These are phyloP conservation scores for Rhodotorula taiwanensis DNA, from an alignment of 768 basidiomycete genomes.

Conservation along the genomic window DNA sequence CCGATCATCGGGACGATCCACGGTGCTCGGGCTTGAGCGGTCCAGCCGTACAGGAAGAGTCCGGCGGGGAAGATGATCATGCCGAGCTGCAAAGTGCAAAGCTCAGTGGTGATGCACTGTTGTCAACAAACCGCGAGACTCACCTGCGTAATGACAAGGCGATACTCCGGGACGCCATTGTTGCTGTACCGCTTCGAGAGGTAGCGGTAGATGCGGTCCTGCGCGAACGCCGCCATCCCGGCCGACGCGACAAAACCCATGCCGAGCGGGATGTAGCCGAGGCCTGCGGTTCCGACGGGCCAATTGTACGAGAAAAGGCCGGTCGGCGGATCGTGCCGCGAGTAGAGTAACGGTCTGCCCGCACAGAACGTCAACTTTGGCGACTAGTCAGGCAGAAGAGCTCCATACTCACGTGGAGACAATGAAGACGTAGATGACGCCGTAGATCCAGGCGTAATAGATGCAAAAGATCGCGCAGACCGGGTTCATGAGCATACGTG, in stretches of 20 bases:
- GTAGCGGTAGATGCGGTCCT: slow-evolving; percentile 3
- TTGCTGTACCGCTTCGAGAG: neutral
- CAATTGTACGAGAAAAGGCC: slow-evolving; percentile 5
- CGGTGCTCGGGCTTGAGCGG: neutral
- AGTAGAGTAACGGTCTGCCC: slow-evolving; percentile 7
- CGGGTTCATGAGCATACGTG: slow-evolving; percentile 12
- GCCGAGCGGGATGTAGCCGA: slow-evolving; percentile 11
- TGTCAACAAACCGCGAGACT: no score
- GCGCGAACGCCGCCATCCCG: neutral
- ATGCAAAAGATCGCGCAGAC: slow-evolving; percentile 8
- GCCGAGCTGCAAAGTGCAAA: neutral
- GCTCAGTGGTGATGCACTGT: neutral
- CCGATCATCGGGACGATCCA: slow-evolving; percentile 9
- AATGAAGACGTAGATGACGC: slow-evolving; percentile 17
- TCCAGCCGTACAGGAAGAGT: slow-evolving; percentile 11
- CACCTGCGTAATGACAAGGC: slow-evolving; percentile 14
- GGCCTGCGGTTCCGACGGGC: neutral
- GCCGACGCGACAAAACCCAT: slow-evolving; percentile 8
- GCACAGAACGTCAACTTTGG: neutral
- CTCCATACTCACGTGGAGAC: neutral
- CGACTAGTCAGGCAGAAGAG: neutral
- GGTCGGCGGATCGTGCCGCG: neutral
- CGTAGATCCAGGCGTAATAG: slow-evolving; percentile 14
- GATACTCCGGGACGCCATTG: slow-evolving; percentile 11
- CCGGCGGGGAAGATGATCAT: slow-evolving; percentile 19